Percentiles rank a stretch among this genome's conserved stretches.
Evolutionary conservation across 1,284 basidiomycete species (phyloP).

Genomic region (Exsudoporus floridanus): DNA sequence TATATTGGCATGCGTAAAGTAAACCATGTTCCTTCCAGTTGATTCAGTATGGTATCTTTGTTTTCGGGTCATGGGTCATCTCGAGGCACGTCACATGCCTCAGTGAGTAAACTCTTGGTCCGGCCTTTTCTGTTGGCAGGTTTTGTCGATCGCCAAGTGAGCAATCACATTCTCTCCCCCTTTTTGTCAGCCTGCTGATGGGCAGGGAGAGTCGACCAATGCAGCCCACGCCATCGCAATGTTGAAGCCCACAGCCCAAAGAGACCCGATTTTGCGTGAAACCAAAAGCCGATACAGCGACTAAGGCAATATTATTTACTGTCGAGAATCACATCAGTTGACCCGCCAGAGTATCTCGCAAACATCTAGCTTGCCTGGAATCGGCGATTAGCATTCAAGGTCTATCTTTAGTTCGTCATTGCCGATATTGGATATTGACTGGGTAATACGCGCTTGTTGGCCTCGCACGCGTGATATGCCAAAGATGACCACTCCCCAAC

Average conservation of each 20-base stretch:
- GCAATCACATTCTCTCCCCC: not conserved
- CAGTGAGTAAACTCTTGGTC: too few species aligned
- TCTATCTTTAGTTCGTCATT: not conserved
- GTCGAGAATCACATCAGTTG: not conserved
- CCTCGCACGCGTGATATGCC: not conserved
- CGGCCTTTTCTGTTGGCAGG: not conserved
- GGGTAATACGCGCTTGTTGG: not conserved
- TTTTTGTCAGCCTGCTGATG: not conserved
- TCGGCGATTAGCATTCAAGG: not conserved
- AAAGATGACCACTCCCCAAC: not conserved
- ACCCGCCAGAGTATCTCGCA: not conserved
- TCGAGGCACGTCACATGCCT: not conserved
- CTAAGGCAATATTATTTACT: not conserved
- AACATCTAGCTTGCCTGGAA: not conserved
- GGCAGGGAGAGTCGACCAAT: not conserved
- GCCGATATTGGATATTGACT: too few species aligned
- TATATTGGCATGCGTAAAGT: not conserved
- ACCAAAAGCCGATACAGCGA: too few species aligned
- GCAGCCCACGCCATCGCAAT: not conserved
- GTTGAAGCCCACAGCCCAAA: not conserved
- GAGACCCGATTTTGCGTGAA: too few species aligned
- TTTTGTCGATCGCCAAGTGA: not conserved
- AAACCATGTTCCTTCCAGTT: not conserved
- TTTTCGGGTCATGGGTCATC: not conserved
- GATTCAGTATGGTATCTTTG: not conserved